Evolutionary conservation across 164 flowering plant genomes (phyloP).

Genomic region (Buxus sempervirens): DNA sequence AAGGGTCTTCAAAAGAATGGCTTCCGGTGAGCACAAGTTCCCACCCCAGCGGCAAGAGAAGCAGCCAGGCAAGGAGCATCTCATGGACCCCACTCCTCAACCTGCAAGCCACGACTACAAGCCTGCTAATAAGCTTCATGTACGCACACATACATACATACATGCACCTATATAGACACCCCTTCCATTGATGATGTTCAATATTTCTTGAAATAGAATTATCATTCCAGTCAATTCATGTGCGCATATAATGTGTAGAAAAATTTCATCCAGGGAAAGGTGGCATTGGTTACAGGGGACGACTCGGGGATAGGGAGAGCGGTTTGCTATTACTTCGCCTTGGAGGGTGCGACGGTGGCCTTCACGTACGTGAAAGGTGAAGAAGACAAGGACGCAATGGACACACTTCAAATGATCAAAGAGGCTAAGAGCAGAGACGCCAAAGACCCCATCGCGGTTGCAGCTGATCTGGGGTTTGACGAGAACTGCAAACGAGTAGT

Average conservation of each 20-base stretch:
- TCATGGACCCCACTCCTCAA: constrained; percentile 63
- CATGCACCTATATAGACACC: neutral
- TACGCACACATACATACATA: constrained; percentile 3
- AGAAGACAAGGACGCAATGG: constrained; percentile 73
- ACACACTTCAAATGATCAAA: constrained; percentile 46
- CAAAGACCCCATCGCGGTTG: constrained; percentile 50
- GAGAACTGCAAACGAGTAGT: constrained; percentile 58
- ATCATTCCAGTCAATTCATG: too few relatives aligned
- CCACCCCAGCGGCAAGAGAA: constrained; percentile 63
- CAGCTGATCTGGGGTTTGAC: constrained; percentile 58
- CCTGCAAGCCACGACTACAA: constrained; percentile 35
- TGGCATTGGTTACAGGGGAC: constrained; percentile 72
- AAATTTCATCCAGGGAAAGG: constrained; percentile 51
- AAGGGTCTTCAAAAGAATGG: constrained; percentile 19
- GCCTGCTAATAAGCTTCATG: constrained; percentile 58
- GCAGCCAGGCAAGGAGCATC: constrained; percentile 71
- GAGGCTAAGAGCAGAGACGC: constrained; percentile 37
- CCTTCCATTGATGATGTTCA: too few relatives aligned
- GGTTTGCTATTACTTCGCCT: constrained; percentile 50
- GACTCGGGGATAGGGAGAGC: constrained; percentile 85
- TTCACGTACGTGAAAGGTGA: constrained; percentile 67
- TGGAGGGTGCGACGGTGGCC: constrained; percentile 81
- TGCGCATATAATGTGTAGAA: neutral
- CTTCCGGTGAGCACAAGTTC: constrained; percentile 31
- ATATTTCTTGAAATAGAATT: too few relatives aligned